A percentile compares a stretch with the other conserved stretches of the same genome.
phyloP scores from a whole-genome alignment of 257 asterid genomes.

The Ocimum tenuiflorum region DNA sequence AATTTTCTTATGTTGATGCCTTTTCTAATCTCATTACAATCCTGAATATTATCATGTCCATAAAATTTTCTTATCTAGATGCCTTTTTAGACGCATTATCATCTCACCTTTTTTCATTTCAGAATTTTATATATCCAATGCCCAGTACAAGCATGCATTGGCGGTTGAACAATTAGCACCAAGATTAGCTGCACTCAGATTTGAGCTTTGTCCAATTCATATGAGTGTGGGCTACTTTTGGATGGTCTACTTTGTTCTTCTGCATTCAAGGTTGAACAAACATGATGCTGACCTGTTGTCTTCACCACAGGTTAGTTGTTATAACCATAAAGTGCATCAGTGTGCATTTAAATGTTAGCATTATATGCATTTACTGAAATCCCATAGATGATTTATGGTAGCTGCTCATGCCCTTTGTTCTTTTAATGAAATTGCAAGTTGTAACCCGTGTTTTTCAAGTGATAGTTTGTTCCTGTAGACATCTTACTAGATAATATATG shows the following conservation, averaged over 20 bases:
- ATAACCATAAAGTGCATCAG: not conserved
- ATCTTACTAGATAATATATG: not conserved
- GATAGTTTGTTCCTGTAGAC: not conserved
- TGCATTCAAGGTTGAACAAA: slow-evolving; percentile 75
- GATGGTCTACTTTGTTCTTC: slow-evolving; percentile 96
- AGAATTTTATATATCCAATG: slow-evolving; percentile 76
- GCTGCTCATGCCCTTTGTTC: slow-evolving; percentile 3
- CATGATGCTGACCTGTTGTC: slow-evolving; percentile 68
- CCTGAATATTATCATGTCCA: no score
- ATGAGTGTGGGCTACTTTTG: slow-evolving; percentile 87
- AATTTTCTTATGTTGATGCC: no score
- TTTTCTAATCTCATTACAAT: no score
- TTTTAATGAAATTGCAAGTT: not conserved
- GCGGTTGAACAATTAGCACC: slow-evolving; percentile 80
- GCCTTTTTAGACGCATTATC: slow-evolving; percentile 9
- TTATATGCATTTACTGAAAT: not conserved
- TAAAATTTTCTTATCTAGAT: not conserved
- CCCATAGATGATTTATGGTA: slow-evolving; percentile 2
- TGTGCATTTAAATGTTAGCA: not conserved
- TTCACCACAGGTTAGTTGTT: slow-evolving; percentile 66
- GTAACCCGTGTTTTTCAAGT: slow-evolving; percentile 6
- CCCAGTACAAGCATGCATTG: slow-evolving; percentile 71
- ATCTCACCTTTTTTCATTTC: slow-evolving; percentile 19
- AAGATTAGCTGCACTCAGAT: slow-evolving; percentile 88
- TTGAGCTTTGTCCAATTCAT: slow-evolving; percentile 91